Evolutionary conservation across 2,329 filamentous ascomycete genomes (phyloP).

Genomic region (Stachybotrys chlorohalonatus): DNA sequence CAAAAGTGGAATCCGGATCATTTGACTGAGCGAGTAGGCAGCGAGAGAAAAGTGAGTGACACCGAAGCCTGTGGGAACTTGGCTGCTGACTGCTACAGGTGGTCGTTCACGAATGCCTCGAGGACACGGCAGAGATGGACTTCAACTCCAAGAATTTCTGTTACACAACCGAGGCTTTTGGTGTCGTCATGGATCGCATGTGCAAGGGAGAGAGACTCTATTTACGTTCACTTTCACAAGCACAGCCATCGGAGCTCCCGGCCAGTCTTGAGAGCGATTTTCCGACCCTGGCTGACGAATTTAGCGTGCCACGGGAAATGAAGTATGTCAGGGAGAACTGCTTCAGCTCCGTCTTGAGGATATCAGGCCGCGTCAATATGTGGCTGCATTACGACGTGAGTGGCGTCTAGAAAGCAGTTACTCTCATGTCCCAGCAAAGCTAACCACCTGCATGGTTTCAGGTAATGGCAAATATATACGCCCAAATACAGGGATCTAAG

Average conservation of each 20-base stretch:
- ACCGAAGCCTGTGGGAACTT: neutral
- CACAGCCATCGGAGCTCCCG: conserved; percentile 58
- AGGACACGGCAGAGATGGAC: conserved; percentile 54
- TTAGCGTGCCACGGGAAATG: conserved; percentile 56
- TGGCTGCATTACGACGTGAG: conserved; percentile 82
- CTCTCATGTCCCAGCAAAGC: conserved; percentile 68
- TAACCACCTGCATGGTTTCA: conserved; percentile 16
- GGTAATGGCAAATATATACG: conserved; percentile 83
- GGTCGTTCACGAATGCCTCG: conserved; percentile 60
- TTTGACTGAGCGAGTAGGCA: conserved; percentile 52
- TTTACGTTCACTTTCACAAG: conserved; percentile 65
- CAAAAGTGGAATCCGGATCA: conserved; percentile 60
- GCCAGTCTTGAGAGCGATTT: conserved; percentile 67
- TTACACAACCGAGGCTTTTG: conserved; percentile 62
- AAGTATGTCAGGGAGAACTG: conserved; percentile 47
- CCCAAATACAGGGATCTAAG: conserved; percentile 68
- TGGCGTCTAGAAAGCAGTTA: neutral
- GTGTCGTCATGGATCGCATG: conserved; percentile 54
- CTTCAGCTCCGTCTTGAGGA: conserved; percentile 71
- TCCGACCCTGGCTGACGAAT: conserved; percentile 59
- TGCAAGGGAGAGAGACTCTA: conserved; percentile 57
- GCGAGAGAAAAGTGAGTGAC: conserved; percentile 45
- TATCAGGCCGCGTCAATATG: conserved; percentile 74
- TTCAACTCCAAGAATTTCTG: conserved; percentile 77
- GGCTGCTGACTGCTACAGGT: conserved; percentile 34